Percentiles rank a stretch among this genome's conserved stretches.
These are phyloP conservation scores for Dictyostelium firmibasis DNA, from an alignment of 78 protist species.

Conservation along the genomic window DNA sequence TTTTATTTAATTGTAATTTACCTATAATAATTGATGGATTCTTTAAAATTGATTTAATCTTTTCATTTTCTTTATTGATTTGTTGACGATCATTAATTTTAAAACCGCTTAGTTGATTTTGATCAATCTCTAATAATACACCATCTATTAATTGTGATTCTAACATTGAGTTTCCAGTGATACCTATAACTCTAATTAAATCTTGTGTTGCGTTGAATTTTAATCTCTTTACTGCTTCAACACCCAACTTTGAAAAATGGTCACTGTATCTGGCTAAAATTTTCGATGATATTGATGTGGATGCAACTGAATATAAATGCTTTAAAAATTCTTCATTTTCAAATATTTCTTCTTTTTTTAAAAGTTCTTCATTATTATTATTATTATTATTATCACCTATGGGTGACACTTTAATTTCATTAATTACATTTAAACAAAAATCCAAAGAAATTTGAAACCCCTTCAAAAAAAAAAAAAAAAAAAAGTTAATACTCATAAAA, in stretches of 20 bases:
- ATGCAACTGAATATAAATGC: constrained; percentile 36
- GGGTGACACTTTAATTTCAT: background rate
- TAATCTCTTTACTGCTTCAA: constrained; percentile 26
- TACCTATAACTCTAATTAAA: constrained; percentile 11
- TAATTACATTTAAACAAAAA: background rate
- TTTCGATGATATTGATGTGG: constrained; percentile 71
- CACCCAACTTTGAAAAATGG: constrained; percentile 37
- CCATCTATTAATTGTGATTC: constrained; percentile 60
- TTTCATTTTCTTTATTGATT: background rate
- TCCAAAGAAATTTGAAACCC: constrained; percentile 54
- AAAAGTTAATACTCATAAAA: no score
- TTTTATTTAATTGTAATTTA: constrained; percentile 19
- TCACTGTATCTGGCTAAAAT: constrained; percentile 16
- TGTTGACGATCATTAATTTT: background rate
- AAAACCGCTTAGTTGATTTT: background rate
- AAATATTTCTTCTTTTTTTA: background rate
- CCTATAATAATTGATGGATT: constrained; percentile 24
- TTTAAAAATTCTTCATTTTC: background rate
- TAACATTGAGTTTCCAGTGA: constrained; percentile 41
- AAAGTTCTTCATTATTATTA: background rate
- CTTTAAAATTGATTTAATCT: background rate
- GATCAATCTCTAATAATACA: constrained; percentile 15
- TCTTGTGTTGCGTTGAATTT: constrained; percentile 12
- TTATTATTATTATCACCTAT: background rate
- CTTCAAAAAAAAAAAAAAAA: background rate